These are phyloP conservation scores for Podosphaera fusca DNA, from an alignment of 2,329 filamentous ascomycete species.

Conservation along the genomic window DNA sequence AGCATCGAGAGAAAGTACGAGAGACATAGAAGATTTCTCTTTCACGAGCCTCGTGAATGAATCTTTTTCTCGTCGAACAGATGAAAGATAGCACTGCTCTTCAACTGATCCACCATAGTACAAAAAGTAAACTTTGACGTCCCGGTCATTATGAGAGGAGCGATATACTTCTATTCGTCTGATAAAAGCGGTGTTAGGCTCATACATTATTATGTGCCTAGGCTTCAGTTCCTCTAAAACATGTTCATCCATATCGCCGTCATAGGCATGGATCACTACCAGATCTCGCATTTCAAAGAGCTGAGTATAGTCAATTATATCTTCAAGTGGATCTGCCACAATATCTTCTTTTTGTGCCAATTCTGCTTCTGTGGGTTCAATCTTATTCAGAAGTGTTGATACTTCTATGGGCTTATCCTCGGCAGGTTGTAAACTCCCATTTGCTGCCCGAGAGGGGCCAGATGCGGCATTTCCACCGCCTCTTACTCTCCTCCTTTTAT, in stretches of 20 bases:
- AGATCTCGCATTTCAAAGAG: constrained; percentile 81
- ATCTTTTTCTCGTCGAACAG: constrained; percentile 86
- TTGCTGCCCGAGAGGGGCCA: constrained; percentile 39
- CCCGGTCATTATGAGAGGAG: constrained; percentile 73
- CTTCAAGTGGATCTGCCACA: constrained; percentile 54
- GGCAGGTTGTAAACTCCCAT: constrained; percentile 50
- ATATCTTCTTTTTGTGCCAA: constrained; percentile 55
- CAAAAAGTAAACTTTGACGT: constrained; percentile 85
- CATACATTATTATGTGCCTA: constrained; percentile 95
- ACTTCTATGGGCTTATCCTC: constrained; percentile 72
- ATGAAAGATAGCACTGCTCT: constrained; percentile 77
- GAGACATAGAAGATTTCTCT: constrained; percentile 77
- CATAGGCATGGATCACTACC: constrained; percentile 76
- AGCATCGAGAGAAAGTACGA: constrained; percentile 56
- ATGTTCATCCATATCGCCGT: constrained; percentile 87
- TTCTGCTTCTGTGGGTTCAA: constrained; percentile 60
- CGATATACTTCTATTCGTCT: constrained; percentile 86
- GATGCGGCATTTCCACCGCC: constrained; percentile 45
- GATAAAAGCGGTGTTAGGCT: constrained; percentile 86
- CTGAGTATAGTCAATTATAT: constrained; percentile 83
- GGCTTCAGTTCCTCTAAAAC: constrained; percentile 87
- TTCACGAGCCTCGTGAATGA: constrained; percentile 87
- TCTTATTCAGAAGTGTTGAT: constrained; percentile 56
- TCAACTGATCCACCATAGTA: constrained; percentile 91
- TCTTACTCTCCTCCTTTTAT: constrained; percentile 66